Base-by-base conservation (phyloP, 2,329 filamentous ascomycete species). In the Aspergillaceae sp. region DNA sequence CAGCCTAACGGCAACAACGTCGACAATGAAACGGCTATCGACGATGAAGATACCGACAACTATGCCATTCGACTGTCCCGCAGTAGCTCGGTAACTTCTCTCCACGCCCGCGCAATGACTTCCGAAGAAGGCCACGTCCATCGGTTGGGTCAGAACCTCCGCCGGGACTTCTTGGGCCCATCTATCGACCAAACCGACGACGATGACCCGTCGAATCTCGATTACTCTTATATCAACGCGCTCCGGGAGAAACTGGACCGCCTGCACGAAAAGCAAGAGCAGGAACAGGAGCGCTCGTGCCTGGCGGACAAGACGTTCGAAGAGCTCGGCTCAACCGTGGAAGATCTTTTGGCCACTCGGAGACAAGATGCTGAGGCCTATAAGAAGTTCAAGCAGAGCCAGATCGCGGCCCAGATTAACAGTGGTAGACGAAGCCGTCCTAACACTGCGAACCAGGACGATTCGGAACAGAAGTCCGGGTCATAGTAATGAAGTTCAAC, bases 121-220 rank as follows among this genome's bases (percentile, higher is more conserved):
- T 74, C 80, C 40, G 83, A 87, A 68, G 83, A 87, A 74, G 83
- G 83, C 30, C 78, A 78, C 30, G 76, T 86, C 54, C 83, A 85
- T 57, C 79, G 83, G 28, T 75, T 86, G 34, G 80, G 82, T 29
- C 82, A 86, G 56, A 75, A 78, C 51, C 71, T 86, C 40, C 78
- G 82, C 19, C 78, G 81, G 37, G 79, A 83, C 48, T 74, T 86
- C 34, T 68, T 85, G 38, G 69, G 72, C 10, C 70, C 74, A 3
- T 68, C 74, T 3, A 54, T 70, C 2, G 36, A 38, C 19, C 36
- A 38, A 38, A 26, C 11, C 8, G 58, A 67, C 33, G 47, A 59
- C 43, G 59, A 70, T 34, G 61, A 65, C 26, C 53, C 58, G 4
- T 52, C 59, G 7, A 56, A 64, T 2, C 47, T 53, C 29, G 68